These are phyloP conservation scores for Thuidium tamariscinum DNA, from an alignment of 225 moss, liverwort and hornwort species.

Conservation along the genomic window DNA sequence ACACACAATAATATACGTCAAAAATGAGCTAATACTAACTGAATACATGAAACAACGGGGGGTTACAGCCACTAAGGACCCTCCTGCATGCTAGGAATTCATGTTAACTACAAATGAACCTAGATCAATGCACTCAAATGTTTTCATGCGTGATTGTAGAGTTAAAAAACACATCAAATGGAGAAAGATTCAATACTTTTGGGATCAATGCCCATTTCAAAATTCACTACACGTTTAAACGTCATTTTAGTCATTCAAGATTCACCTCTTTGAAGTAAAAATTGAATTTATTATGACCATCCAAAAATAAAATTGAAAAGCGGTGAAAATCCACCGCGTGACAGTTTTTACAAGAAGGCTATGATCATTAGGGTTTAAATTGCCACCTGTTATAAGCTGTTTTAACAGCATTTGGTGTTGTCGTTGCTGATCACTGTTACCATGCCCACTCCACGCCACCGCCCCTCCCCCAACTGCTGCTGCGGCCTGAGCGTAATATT, in stretches of 20 bases:
- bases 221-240: background rate
- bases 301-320: background rate
- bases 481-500: slow-evolving; percentile 88
- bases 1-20: background rate
- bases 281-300: background rate
- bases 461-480: slow-evolving; percentile 82
- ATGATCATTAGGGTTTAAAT: background rate
- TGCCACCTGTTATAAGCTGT: slow-evolving; percentile 59
- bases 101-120: background rate
- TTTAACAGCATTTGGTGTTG: slow-evolving; percentile 79
- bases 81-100: background rate
- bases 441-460: slow-evolving; percentile 72
- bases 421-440: slow-evolving; percentile 61
- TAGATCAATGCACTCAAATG: background rate
- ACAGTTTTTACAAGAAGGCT: background rate
- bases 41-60: background rate
- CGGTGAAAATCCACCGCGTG: background rate
- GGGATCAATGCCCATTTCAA: background rate
- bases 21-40: background rate
- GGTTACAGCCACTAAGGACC: background rate
- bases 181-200: background rate
- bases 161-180: background rate
- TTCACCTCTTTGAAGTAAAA: background rate
- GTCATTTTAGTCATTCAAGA: background rate
- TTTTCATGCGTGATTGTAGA: too few relatives aligned